Base-by-base conservation (phyloP, 345 rosid species). In the Arabis hirsuta region DNA sequence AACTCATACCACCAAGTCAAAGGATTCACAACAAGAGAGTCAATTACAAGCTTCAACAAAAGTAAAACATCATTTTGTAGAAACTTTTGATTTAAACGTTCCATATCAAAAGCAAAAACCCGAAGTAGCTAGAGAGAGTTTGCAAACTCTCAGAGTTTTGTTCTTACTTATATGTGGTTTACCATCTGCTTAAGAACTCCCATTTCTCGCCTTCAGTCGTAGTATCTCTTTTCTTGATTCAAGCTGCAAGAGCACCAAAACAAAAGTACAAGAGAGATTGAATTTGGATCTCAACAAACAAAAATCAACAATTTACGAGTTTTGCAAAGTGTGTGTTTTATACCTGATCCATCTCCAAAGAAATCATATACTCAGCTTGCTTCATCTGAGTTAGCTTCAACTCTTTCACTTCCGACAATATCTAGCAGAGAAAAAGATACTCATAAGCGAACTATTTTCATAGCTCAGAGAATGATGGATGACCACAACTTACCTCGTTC, bases 311-410 rank as follows among this genome's bases (percentile, higher is more conserved):
- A 6, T 14, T 24, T 20, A 10, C 9, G 3, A 60, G 22, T 48
- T 59, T 20, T 13, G 29, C 11, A 4, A 52, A 57, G 67, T 67
- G 47, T 67, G 47, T 12, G 7, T 42, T 65, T 46, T 65, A 52
- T 69, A 87, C 92, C 90, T 84, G 82, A 41, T 87, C 84, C 61
- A 76, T 71, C 81, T 87, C 83, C 77, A 88, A 63, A 29, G 45
- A 45, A 46, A 57, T 61, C 56, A 82, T 63, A 55, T 70, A 80
- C 67, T 69, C 71, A 46, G 12, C 71, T 77, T 88, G 90, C 57
- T 80, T 29, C 27, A 29, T 32, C 65, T 78, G 84, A 74, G 79
- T 74, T 34, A 38, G 36, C 82, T 73, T 82, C 71, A 88, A 73
- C 42, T 73, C 84, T 69, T 62, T 72, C 63, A 84, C 76, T 72